Evolutionary conservation across 108 stramenopile genomes (phyloP).

Genomic region (Epithemia pelagica): DNA sequence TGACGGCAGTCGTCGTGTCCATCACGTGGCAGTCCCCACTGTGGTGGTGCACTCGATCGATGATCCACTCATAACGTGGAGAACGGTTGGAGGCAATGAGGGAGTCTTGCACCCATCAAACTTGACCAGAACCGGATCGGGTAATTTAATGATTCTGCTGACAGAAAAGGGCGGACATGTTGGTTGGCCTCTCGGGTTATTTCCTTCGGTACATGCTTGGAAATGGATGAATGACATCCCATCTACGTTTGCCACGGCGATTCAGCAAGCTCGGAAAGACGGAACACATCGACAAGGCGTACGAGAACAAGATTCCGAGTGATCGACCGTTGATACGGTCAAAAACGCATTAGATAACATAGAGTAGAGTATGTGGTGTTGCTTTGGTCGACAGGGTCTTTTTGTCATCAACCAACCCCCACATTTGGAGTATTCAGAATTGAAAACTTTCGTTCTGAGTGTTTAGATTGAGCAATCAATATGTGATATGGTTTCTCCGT

Average conservation of each 20-base stretch:
- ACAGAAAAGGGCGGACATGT: constrained; percentile 81
- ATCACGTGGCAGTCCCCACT: constrained; percentile 56
- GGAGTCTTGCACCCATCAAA: constrained; percentile 49
- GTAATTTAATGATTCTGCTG: constrained; percentile 58
- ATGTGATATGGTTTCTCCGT: no score
- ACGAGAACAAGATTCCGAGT: no score
- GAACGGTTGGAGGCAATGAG: constrained; percentile 37
- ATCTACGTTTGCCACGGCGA: constrained; percentile 43
- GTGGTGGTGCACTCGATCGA: constrained; percentile 68
- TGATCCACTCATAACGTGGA: constrained; percentile 74
- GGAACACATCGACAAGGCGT: constrained; percentile 24
- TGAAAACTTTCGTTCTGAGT: no score
- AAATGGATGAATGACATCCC: constrained; percentile 72
- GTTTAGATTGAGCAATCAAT: no score
- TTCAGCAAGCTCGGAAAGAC: constrained; percentile 27
- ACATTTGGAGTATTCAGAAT: no score
- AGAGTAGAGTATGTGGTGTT: no score
- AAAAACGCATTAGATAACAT: no score
- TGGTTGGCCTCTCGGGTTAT: constrained; percentile 65
- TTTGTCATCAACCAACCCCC: no score
- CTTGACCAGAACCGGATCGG: constrained; percentile 51
- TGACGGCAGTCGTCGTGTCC: constrained; percentile 28
- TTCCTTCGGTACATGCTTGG: constrained; percentile 48
- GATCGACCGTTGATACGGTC: no score
- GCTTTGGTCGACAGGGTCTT: no score